Evolutionary conservation across 768 basidiomycete genomes (phyloP), one percentile per base, ranked within the genome.

Genomic region (Coprinopsis strossmayeri): DNA sequence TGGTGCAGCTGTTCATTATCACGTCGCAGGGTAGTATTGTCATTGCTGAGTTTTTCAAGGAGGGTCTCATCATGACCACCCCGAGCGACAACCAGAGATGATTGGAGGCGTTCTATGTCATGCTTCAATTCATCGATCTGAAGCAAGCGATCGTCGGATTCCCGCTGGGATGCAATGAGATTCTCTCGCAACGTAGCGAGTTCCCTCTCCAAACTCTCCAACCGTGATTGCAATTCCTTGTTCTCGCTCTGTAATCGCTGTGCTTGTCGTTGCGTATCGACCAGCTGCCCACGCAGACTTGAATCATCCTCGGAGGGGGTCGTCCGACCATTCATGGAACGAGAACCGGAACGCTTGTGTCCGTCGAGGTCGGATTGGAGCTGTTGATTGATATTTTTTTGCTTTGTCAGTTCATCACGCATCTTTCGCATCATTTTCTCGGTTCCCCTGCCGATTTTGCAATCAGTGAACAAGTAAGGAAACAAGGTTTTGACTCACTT

Each of bases 351-450:
- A 50, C 77, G 74, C n/a, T 84, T 83, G 21, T 76, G 60, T 1
- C 73, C 65, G 49, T 95, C 91, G 18, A 95, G 72, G 57, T 97
- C 91, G n/a, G 77, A 66, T 61, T 97, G 91, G 23, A 98, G 79
- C 49, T 76, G 71, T 37, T 82, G 71, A 60, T 92, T 94, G 38
- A 82, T 66, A 40, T 73, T 74, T 69, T 96, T 97, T 67, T 95
- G 90, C 69, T 88, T 94, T 55, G 79, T 87, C 49, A 97, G 69
- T 61, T 98, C 96, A 49, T 94, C 95, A 65, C 92, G 90, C 85
- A 97, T 91, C 57, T 87, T 82, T 56, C 92, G 82, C 74, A 97
- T 87, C 82, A 98, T 92, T 69, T 94, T 96, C 67, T 98, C 96
- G 1, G 94, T 97, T 38, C 91, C 91, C 77, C 90, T 92, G 61